Percentiles rank a stretch among this genome's conserved stretches.
phyloP scores from a whole-genome alignment of 2,329 filamentous ascomycete genomes.

The Escovopsis weberi region DNA sequence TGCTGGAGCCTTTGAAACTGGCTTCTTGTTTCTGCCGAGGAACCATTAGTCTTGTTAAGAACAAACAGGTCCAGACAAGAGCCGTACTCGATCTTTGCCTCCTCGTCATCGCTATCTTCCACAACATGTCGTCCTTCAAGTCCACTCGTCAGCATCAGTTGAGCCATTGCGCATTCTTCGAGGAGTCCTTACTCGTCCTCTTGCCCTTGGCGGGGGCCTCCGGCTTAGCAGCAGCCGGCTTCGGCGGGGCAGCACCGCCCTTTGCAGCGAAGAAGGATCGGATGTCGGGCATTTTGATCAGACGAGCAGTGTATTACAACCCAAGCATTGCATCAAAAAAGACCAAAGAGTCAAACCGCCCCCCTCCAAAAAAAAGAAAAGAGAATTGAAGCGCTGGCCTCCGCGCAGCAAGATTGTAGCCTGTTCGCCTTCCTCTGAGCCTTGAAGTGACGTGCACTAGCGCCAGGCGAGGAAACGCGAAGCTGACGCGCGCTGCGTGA shows the following conservation, averaged over 20 bases:
- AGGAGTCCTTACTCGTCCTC: constrained; percentile 26
- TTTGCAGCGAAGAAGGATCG: constrained; percentile 80
- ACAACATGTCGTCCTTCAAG: constrained; percentile 52
- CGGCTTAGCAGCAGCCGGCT: constrained; percentile 31
- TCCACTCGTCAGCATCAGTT: constrained; percentile 8
- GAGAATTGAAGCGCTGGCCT: too few relatives aligned
- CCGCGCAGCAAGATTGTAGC: constrained; percentile 9
- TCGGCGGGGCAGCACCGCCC: constrained; percentile 40
- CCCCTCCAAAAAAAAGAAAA: constrained; percentile 4
- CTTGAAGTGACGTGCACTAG: constrained; percentile 19
- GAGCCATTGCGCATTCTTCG: neutral
- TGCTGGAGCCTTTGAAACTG: constrained; percentile 30
- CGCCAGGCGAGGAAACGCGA: constrained; percentile 21
- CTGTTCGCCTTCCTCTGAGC: constrained; percentile 3
- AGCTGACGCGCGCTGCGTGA: constrained; percentile 31
- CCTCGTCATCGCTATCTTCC: constrained; percentile 70
- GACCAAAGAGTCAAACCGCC: neutral
- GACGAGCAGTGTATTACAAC: neutral
- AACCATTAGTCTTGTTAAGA: constrained; percentile 1
- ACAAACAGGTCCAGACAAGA: neutral
- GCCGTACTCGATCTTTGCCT: constrained; percentile 33
- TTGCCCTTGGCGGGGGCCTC: constrained; percentile 28
- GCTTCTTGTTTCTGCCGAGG: constrained; percentile 33
- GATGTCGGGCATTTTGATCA: constrained; percentile 65
- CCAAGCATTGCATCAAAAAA: neutral